Conservation (phyloP, 1,139 yeast genomes). For the Suhomyces choctaworum region DNA sequence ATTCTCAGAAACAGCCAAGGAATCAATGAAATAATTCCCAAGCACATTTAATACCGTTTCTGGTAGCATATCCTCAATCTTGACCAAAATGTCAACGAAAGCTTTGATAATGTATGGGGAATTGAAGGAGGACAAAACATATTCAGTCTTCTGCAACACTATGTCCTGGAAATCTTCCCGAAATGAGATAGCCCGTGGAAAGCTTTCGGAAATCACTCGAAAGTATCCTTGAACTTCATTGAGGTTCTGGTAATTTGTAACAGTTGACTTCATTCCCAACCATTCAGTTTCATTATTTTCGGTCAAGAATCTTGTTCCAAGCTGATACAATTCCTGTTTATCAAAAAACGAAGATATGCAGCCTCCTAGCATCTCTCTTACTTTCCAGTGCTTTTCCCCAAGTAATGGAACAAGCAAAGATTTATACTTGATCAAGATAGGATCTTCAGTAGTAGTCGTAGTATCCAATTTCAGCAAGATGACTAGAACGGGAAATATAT, state of each 20-base stretch:
- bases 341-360: constrained; percentile 56
- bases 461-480: constrained; percentile 61
- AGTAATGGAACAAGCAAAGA: constrained; percentile 13
- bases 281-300: not conserved
- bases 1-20: constrained; percentile 1
- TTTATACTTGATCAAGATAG: constrained; percentile 13
- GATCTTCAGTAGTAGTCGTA: constrained; percentile 4
- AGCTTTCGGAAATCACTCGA: constrained; percentile 5
- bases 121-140: not conserved
- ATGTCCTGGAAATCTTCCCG: not conserved
- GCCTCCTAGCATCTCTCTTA: constrained; percentile 82
- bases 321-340: constrained; percentile 21
- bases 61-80: constrained; percentile 6
- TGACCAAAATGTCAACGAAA: constrained; percentile 30
- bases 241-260: not conserved
- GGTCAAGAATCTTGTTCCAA: constrained; percentile 7
- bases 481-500: constrained; percentile 73
- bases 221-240: constrained; percentile 10
- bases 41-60: constrained; percentile 10
- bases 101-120: constrained; percentile 30
- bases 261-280: not conserved
- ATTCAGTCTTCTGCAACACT: not conserved
- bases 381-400: constrained; percentile 63
- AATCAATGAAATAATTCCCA: constrained; percentile 28
- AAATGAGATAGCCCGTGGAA: not conserved